A percentile compares a stretch with the other conserved stretches of the same genome.
These are phyloP conservation scores for Hypoxylon sp. DNA, from an alignment of 2,329 filamentous ascomycete species.

Conservation along the genomic window DNA sequence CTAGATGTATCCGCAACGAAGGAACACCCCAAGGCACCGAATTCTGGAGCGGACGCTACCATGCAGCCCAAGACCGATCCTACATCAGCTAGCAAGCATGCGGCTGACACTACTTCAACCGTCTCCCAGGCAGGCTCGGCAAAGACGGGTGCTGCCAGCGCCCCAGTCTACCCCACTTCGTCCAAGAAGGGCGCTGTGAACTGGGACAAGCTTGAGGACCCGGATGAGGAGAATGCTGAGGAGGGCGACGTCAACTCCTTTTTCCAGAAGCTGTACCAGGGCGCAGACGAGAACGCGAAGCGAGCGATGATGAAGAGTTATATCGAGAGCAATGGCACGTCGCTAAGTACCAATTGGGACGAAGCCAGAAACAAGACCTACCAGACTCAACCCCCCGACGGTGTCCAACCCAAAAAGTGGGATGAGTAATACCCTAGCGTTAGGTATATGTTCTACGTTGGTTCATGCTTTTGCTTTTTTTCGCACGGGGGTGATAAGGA, in stretches of 20 bases:
- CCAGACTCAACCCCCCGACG: conserved; percentile 79
- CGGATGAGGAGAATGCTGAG: conserved; percentile 64
- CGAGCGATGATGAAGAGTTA: conserved; percentile 99
- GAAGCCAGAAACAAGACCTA: conserved; percentile 81
- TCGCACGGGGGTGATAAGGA: background rate
- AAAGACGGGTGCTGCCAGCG: conserved; percentile 32
- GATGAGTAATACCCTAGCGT: conserved; percentile 29
- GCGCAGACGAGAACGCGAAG: conserved; percentile 80
- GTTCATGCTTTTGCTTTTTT: background rate
- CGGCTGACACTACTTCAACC: conserved; percentile 25
- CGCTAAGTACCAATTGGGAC: conserved; percentile 90
- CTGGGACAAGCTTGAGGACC: conserved; percentile 82
- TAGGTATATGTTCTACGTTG: conserved; percentile 1
- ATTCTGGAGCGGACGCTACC: conserved; percentile 10
- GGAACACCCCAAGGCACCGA: conserved; percentile 14
- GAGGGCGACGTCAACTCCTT: conserved; percentile 78
- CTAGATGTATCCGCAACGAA: conserved; percentile 35
- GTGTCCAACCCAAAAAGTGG: conserved; percentile 82
- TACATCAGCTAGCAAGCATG: conserved; percentile 25
- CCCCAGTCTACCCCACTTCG: conserved; percentile 84
- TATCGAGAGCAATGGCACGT: conserved; percentile 91
- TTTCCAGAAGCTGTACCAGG: conserved; percentile 90
- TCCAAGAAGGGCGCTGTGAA: conserved; percentile 86
- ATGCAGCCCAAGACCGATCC: conserved; percentile 15
- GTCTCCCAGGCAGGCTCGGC: conserved; percentile 14